Percentiles rank a stretch among this genome's conserved stretches.
Conservation (phyloP, 2,329 filamentous ascomycete species). For the Fusarium continuum region DNA sequence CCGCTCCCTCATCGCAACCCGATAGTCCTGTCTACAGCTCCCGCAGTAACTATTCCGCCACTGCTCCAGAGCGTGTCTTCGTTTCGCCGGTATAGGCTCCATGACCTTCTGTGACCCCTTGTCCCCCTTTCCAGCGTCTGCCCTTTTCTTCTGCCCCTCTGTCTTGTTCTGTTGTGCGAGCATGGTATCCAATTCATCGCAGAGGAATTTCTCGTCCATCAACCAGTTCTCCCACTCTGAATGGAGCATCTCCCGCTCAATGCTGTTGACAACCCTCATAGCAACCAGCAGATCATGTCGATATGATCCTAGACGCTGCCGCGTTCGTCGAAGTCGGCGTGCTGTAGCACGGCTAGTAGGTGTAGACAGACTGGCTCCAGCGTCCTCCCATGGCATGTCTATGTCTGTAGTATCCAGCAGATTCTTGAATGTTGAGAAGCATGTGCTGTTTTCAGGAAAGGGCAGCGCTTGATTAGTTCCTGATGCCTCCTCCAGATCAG, state of each 20-base stretch:
- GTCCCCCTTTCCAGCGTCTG: conserved; percentile 33
- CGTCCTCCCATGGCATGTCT: conserved; percentile 64
- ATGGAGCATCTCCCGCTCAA: conserved; percentile 85
- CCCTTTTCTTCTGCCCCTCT: conserved; percentile 28
- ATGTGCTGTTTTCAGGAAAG: conserved; percentile 61
- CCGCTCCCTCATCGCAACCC: conserved; percentile 46
- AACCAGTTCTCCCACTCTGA: conserved; percentile 97
- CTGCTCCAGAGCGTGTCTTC: conserved; percentile 51
- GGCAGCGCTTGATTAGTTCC: conserved; percentile 47
- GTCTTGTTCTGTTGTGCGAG: conserved; percentile 46
- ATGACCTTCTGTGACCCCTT: conserved; percentile 46
- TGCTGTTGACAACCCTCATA: conserved; percentile 86
- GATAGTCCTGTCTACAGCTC: conserved; percentile 61
- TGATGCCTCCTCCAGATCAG: conserved; percentile 76
- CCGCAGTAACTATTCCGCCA: conserved; percentile 66
- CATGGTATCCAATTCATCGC: conserved; percentile 66
- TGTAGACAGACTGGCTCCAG: conserved; percentile 58
- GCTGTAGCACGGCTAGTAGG: conserved; percentile 63
- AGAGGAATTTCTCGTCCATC: conserved; percentile 78
- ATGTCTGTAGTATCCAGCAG: conserved; percentile 67
- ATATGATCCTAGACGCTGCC: conserved; percentile 83
- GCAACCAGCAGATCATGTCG: conserved; percentile 91
- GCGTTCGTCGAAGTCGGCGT: conserved; percentile 76
- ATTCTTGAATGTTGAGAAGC: conserved; percentile 69
- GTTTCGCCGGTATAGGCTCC: conserved; percentile 43